Base-by-base conservation (phyloP, 148 eudicot species). In the Nepenthes gracilis region DNA sequence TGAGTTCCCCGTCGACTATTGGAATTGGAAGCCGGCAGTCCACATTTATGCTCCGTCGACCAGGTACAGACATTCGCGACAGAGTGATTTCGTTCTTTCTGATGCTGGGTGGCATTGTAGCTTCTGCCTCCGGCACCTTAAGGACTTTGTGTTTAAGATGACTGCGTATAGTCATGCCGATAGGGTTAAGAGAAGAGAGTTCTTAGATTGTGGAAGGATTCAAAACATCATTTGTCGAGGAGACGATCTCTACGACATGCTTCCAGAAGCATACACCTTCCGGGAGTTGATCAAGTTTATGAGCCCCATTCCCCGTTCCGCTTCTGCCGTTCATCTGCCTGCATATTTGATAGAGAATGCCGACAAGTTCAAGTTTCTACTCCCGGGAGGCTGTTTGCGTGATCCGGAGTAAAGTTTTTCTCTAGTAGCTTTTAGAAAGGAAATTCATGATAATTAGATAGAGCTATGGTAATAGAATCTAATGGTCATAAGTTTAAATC, bases 91-190 rank as follows among this genome's bases (percentile, higher is more conserved):
- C 15, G 78, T 87, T 38, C 85, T 91, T 12, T 85, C 97, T 1
- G 87, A 91, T 60, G 80, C 97, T 0, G 97, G 97, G 1, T 91
- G 97, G 97, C 97, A 91, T 53, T 91, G 97, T 33, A 91, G 97
- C 78, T 91, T 91, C 58, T 91, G 97, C 69, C 87, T 91, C 54
- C 70, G 78, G 45, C 55, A 72, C 56, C 67, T 91, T 36, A 58
- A 60, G 12, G 97, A 87, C 11, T 87, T 91, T 51, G 87, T 78
- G 47, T 83, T 88, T 69, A 91, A 91, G 63, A 91, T 91, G 97
- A 91, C 81, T 1, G 97, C 84, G 1, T 91, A 91, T 64, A 91
- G 97, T 62, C 97, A 91, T 9, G 96, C 96, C 6, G 97, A 87
- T 62, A 65, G 97, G 33, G 97, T 91, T 56, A 80, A 71, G 69